These are phyloP conservation scores for Yarrowia sp. DNA, from an alignment of 805 yeast genomes.

Conservation along the genomic window DNA sequence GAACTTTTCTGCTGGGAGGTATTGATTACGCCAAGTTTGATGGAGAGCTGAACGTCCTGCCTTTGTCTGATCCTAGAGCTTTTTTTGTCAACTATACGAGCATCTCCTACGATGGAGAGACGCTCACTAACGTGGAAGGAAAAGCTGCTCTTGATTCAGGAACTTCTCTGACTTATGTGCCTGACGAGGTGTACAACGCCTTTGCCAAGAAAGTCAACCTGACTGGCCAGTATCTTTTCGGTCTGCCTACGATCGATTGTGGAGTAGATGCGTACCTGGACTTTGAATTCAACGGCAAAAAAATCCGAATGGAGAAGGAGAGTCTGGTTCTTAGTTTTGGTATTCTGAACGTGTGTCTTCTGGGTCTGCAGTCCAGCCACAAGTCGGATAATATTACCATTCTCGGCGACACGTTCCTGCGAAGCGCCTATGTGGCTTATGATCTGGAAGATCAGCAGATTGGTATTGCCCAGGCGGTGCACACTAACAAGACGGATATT, in stretches of 20 bases:
- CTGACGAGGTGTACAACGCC: background rate
- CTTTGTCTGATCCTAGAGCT: background rate
- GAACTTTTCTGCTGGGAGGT: background rate
- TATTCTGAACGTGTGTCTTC: constrained; percentile 41
- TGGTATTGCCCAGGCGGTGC: constrained; percentile 11
- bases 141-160: background rate
- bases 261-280: constrained; percentile 33
- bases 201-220: background rate
- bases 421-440: constrained; percentile 70
- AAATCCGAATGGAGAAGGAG: background rate
- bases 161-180: background rate
- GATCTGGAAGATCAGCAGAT: constrained; percentile 57
- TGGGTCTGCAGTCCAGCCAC: constrained; percentile 46
- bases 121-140: background rate
- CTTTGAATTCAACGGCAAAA: constrained; percentile 39
- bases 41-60: background rate
- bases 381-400: constrained; percentile 44
- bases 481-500: constrained; percentile 14
- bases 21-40: background rate
- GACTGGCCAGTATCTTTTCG: background rate
- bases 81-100: background rate
- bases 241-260: constrained; percentile 38
- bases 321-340: constrained; percentile 2
- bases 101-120: background rate
- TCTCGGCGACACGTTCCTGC: constrained; percentile 67